These are phyloP conservation scores for Blastobotrys parvus DNA, from an alignment of 805 yeast genomes.

Conservation along the genomic window DNA sequence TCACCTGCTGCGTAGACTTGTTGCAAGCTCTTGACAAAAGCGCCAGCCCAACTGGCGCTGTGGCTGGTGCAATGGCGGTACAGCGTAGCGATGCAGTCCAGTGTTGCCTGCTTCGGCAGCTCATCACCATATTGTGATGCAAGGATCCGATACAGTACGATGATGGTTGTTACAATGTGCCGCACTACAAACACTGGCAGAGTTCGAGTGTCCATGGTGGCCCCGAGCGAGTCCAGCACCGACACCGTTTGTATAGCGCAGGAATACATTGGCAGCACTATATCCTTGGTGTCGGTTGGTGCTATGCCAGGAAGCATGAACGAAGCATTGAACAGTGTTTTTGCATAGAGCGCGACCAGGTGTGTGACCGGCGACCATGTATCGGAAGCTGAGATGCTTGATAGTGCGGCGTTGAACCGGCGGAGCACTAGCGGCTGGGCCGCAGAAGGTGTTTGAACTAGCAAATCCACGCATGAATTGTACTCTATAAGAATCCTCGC, in stretches of 20 bases:
- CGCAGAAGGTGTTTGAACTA: neutral
- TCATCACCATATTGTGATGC: constrained; percentile 2
- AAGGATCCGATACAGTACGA: constrained; percentile 9
- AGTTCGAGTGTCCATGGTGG: neutral
- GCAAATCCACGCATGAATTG: neutral
- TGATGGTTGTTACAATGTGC: neutral
- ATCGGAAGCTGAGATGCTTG: constrained; percentile 5
- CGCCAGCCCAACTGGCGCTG: neutral
- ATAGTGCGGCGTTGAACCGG: neutral
- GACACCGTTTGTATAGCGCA: constrained; percentile 1
- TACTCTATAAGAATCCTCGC: neutral
- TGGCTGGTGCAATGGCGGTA: constrained; percentile 1
- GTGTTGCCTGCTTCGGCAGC: neutral
- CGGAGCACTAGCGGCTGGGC: neutral
- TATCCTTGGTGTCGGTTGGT: constrained; percentile 2
- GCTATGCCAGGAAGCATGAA: constrained; percentile 5
- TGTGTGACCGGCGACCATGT: constrained; percentile 5
- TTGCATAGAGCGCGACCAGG: constrained; percentile 5
- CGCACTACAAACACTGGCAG: constrained; percentile 6
- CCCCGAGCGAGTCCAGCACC: too few species aligned
- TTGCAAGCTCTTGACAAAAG: constrained; percentile 2
- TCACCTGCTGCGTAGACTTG: constrained; percentile 5
- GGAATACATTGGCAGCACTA: constrained; percentile 6
- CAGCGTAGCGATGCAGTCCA: constrained; percentile 6
- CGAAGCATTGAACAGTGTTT: constrained; percentile 1